A percentile compares a stretch with the other conserved stretches of the same genome.
These are phyloP conservation scores for Westerdykella ornata DNA, from an alignment of 2,329 filamentous ascomycete species.

Conservation along the genomic window DNA sequence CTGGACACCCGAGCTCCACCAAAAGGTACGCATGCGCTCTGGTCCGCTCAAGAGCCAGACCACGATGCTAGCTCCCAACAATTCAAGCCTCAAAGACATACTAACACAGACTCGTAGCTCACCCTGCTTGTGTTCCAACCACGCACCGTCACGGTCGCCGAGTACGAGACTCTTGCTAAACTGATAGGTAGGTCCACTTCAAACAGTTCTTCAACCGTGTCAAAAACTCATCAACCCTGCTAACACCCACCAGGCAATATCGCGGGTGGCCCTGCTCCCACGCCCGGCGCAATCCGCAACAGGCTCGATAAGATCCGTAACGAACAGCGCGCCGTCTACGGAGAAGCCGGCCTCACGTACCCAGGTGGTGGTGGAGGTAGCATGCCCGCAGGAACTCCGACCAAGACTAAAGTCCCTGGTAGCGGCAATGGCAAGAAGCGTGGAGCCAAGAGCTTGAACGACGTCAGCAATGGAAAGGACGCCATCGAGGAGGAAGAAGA, in stretches of 20 bases:
- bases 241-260: too few relatives aligned
- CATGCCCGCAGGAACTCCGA: neutral
- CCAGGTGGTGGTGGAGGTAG: neutral
- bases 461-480: constrained; percentile 2
- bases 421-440: constrained; percentile 10
- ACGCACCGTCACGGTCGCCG: neutral
- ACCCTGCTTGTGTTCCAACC: neutral
- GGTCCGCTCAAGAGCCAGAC: too few relatives aligned
- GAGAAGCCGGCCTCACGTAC: neutral
- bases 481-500: constrained; percentile 2
- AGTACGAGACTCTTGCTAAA: neutral
- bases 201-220: neutral
- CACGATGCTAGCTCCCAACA: too few relatives aligned
- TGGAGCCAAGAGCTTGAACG: neutral
- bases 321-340: neutral
- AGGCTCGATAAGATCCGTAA: neutral
- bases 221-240: too few relatives aligned
- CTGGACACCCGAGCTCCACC: neutral
- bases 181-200: neutral
- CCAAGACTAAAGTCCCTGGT: constrained; percentile 6
- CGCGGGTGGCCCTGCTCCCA: neutral
- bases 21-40: neutral
- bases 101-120: neutral
- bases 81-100: neutral
- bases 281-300: neutral